Evolutionary conservation across 2,329 filamentous ascomycete genomes (phyloP).

Genomic region (Zymoseptoria ardabiliae): DNA sequence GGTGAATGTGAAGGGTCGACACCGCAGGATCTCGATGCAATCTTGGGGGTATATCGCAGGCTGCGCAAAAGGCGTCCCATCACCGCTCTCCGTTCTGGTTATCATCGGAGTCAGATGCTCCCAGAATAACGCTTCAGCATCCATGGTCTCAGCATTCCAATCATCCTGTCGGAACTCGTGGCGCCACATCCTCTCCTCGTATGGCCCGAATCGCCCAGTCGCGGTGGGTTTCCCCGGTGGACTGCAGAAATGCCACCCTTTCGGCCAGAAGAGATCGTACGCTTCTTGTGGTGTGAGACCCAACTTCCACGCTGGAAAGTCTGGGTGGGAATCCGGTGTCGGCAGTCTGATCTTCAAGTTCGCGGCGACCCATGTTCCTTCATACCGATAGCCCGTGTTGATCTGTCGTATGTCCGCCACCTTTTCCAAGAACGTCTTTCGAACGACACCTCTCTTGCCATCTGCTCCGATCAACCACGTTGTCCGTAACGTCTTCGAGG

Average conservation of each 20-base stretch:
- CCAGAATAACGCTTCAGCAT: slow-evolving; percentile 10
- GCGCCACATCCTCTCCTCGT: slow-evolving; percentile 32
- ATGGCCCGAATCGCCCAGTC: slow-evolving; percentile 39
- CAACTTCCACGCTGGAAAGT: slow-evolving; percentile 42
- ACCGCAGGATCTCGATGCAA: slow-evolving; percentile 42
- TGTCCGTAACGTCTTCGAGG: slow-evolving; percentile 11
- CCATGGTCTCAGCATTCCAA: slow-evolving; percentile 3
- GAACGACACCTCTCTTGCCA: slow-evolving; percentile 41
- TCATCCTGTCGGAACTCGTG: slow-evolving; percentile 10
- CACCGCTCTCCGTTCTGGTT: background rate
- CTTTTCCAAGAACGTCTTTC: slow-evolving; percentile 42
- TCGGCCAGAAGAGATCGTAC: slow-evolving; percentile 44
- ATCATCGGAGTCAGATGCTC: slow-evolving; percentile 10
- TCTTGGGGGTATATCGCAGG: slow-evolving; percentile 25
- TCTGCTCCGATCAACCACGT: slow-evolving; percentile 40
- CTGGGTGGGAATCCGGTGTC: slow-evolving; percentile 40
- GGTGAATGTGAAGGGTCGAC: slow-evolving; percentile 39
- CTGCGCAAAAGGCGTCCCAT: slow-evolving; percentile 1
- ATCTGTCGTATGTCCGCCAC: slow-evolving; percentile 34
- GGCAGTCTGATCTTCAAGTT: slow-evolving; percentile 41
- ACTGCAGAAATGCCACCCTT: slow-evolving; percentile 39
- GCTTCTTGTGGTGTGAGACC: slow-evolving; percentile 42
- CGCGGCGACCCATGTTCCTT: slow-evolving; percentile 42
- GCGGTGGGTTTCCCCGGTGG: slow-evolving; percentile 38
- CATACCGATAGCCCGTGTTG: slow-evolving; percentile 26